These are phyloP conservation scores for Aureobasidium sp. DNA, from an alignment of 2,329 filamentous ascomycete species.

Conservation along the genomic window DNA sequence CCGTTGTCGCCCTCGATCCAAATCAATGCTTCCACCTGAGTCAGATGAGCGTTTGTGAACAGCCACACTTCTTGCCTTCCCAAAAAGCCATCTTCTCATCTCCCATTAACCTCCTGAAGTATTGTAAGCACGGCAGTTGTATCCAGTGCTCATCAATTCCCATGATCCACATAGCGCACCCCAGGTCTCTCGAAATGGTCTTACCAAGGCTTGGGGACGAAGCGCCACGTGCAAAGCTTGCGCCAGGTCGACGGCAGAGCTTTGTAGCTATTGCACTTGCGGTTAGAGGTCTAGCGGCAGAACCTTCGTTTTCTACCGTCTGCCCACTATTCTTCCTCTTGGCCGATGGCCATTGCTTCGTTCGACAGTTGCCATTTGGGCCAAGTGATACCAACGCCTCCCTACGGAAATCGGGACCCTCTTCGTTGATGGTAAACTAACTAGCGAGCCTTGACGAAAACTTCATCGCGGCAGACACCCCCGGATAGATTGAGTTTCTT, in stretches of 20 bases:
- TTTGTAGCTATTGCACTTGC: not conserved
- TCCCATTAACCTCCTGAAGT: not conserved
- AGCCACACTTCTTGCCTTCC: not conserved
- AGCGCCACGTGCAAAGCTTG: not conserved
- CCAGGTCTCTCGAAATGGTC: not conserved
- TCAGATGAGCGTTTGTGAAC: not conserved
- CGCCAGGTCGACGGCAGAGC: not conserved
- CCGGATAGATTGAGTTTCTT: not conserved
- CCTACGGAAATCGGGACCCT: not conserved
- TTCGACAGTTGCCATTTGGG: not conserved
- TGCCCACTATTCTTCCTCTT: not conserved
- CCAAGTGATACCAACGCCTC: not conserved
- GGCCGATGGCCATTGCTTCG: not conserved
- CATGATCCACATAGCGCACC: not conserved
- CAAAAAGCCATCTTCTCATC: not conserved
- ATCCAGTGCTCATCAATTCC: not conserved
- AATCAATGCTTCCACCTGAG: not conserved
- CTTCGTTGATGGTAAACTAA: not conserved
- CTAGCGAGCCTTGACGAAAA: not conserved
- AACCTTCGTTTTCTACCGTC: not conserved
- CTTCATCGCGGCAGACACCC: not conserved
- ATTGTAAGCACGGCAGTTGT: not conserved
- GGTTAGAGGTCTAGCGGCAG: not conserved
- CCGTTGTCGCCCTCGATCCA: not conserved
- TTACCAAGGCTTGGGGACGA: not conserved